Base-by-base conservation (phyloP, 192 early-diverging fungal genomes). In the Thamnidium elegans region DNA sequence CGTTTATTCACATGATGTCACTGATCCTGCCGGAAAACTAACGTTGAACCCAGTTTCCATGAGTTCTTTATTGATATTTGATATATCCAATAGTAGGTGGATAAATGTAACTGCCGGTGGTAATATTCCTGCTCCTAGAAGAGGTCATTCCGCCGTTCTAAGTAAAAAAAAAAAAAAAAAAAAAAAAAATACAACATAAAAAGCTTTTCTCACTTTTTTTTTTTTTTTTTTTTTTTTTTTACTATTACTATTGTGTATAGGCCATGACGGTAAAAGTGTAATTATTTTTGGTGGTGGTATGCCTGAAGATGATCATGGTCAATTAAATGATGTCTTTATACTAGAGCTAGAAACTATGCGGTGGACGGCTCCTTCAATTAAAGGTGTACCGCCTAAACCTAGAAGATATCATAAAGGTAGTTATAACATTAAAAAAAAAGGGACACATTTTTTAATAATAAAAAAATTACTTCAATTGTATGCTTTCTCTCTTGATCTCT, bases 331-430 rank as follows among this genome's bases (percentile, higher is more conserved):
- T 42, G 51, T 72, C 0, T 72, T 72, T 61, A 63, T 66, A 26
- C 21, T 72, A 7, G 56, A 66, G 13, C 45, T 72, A 6, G 58
- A 42, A 5, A 62, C 62, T 1, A 50, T 66, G 23, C 50, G 58
- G 23, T 72, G 70, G 70, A 72, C 47, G 0, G 65, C 70, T 21
- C 70, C 70, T 17, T 66, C 56, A 1, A 62, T 66, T 15, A 55
- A 44, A 23, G 65, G 65, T 7, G 58, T 66, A 3, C 70, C 70
- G 4, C 70, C 70, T 17, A 50, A 58, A 36, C 70, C 70, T 1
- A 60, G 70, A 20, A 72, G 59, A 58, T 72, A 65, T 34, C 70
- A 72, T 50, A 48, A 72, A 72, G 64, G 70, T 65, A 66, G 15
- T 7, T 14, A 26, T 11, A 23, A 30, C 7, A n/a, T 23, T 42